Evolutionary conservation across 352 stramenopile species (phyloP), one percentile per base, ranked within the genome.

Genomic region (Phytophthora brassicae): DNA sequence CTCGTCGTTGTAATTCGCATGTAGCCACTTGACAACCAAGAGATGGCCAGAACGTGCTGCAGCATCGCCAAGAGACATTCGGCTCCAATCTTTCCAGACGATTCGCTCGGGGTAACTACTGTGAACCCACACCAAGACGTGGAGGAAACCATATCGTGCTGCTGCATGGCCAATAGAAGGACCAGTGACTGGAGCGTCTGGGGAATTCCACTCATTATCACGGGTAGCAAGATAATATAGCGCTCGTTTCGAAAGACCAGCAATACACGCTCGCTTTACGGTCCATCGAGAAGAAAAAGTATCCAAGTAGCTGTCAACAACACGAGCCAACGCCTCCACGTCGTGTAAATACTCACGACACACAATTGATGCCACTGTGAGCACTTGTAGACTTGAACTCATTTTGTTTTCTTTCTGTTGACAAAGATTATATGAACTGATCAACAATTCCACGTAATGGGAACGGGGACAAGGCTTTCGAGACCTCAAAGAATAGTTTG

Each of bases 241-340:
- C 7, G 42, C 52, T 19, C 35, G 31, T 49, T n/a, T 61, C 14
- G 43, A 42, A 9, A 54, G 20, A 13, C 31, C 43, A 23, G 16
- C 9, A n/a, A 4, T 38, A 24, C 54, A 47, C 22, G 29, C 44
- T 48, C 24, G 23, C 11, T 24, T n/a, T 28, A 52, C 14, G 6
- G 16, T 52, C 45, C 45, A 52, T 3, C 17, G n/a, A 8, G 19
- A n/a, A 19, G 45, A 52, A 28, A 52, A 52, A 5, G 26, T 52
- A 14, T 52, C 24, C 45, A 52, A 28, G 12, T 48, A 57, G 8
- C 39, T 31, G 17, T 54, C 41, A 1, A 61, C 14, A 20, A 61
- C 44, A 29, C 54, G 33, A 16, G 22, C 17, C 3, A 61, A 23
- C 9, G 33, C 24, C 12, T 44, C 24, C 2, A 48, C 20, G n/a